These are phyloP conservation scores for Tieghemostelium lacteum DNA, from an alignment of 78 protist genomes.

Conservation along the genomic window DNA sequence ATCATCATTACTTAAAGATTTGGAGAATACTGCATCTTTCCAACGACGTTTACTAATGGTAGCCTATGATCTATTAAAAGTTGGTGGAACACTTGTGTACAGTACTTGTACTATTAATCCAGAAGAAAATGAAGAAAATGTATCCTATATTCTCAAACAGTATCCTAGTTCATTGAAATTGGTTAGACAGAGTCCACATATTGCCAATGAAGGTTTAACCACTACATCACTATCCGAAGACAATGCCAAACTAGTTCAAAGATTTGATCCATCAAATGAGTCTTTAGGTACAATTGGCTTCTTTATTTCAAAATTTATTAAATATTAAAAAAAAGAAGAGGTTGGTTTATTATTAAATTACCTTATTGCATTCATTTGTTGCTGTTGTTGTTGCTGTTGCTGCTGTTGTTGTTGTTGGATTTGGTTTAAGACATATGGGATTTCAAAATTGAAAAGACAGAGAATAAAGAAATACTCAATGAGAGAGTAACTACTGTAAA, in stretches of 20 bases:
- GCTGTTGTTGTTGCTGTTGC: background rate
- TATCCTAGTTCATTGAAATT: constrained; percentile 22
- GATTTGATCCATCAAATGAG: constrained; percentile 52
- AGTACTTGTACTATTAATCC: constrained; percentile 88
- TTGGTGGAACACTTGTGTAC: constrained; percentile 67
- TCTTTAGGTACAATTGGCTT: constrained; percentile 41
- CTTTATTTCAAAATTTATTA: constrained; percentile 63
- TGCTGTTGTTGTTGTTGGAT: background rate
- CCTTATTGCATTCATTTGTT: background rate
- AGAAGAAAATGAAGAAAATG: constrained; percentile 98
- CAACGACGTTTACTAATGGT: constrained; percentile 95
- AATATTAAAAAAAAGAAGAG: too few species aligned
- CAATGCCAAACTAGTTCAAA: constrained; percentile 10
- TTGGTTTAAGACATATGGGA: constrained; percentile 15
- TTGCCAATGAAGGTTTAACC: constrained; percentile 7
- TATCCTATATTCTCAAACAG: constrained; percentile 93
- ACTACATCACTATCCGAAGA: background rate
- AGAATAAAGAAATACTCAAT: constrained; percentile 52
- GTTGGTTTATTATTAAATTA: too few species aligned
- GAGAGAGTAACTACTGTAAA: constrained; percentile 33
- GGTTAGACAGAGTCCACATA: constrained; percentile 15
- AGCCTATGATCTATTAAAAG: constrained; percentile 94
- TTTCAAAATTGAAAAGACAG: constrained; percentile 69
- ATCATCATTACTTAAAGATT: constrained; percentile 87
- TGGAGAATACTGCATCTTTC: constrained; percentile 78